Percentiles rank a stretch among this genome's conserved stretches.
Evolutionary conservation across 257 asterid genomes (phyloP).

Genomic region (Solanum dulcamara): DNA sequence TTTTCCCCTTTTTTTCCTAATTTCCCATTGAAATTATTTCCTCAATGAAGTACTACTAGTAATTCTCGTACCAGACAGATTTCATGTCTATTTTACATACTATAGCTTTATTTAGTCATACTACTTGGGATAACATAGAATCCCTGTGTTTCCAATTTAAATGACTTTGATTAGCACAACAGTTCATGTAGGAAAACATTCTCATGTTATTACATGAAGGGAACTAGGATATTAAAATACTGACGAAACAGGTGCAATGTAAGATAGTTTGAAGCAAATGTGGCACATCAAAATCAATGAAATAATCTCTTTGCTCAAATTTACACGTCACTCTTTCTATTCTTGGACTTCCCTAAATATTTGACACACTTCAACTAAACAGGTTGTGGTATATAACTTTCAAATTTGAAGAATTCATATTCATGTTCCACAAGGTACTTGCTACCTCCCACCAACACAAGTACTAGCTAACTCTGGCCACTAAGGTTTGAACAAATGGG

Average conservation of each 20-base stretch:
- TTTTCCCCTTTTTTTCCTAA: neutral
- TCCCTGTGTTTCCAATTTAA: neutral
- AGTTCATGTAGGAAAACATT: neutral
- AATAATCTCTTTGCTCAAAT: neutral
- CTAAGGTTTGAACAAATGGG: neutral
- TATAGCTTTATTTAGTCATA: neutral
- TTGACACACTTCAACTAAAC: neutral
- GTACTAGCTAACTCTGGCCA: neutral
- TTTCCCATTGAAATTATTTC: neutral
- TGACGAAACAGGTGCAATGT: neutral
- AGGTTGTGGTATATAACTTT: neutral
- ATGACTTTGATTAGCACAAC: neutral
- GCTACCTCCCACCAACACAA: neutral
- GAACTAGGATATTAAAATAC: neutral
- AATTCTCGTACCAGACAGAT: neutral
- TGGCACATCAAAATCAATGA: neutral
- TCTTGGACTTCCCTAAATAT: neutral
- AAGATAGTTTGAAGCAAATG: neutral
- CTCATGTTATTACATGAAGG: neutral
- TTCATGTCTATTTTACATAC: neutral
- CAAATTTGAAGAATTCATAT: neutral
- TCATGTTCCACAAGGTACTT: neutral
- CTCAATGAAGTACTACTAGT: neutral
- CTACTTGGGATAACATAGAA: neutral
- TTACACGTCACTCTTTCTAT: neutral